phyloP scores from a whole-genome alignment of 257 asterid genomes.

The Paulownia fortunei region DNA sequence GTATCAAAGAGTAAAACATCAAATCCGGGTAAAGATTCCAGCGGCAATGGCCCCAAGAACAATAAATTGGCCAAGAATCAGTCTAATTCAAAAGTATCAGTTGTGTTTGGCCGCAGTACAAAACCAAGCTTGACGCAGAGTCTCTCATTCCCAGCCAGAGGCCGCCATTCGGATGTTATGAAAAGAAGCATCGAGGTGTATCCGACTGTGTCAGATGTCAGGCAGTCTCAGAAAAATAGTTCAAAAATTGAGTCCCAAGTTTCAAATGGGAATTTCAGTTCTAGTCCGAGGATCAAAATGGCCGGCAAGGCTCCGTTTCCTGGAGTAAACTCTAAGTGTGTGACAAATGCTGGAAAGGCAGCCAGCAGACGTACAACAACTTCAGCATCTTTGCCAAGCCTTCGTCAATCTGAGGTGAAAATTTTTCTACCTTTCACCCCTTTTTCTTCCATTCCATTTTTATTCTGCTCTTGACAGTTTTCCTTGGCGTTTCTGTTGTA shows the following conservation, averaged over 20 bases:
- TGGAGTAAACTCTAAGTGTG: slow-evolving; percentile 35
- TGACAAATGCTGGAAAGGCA: slow-evolving; percentile 32
- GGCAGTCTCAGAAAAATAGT: slow-evolving; percentile 41
- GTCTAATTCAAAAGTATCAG: slow-evolving; percentile 44
- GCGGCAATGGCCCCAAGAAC: slow-evolving; percentile 36
- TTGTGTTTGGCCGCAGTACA: slow-evolving; percentile 50
- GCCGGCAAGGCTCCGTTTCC: slow-evolving; percentile 39
- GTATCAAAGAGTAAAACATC: slow-evolving; percentile 39
- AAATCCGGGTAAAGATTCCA: slow-evolving; percentile 28
- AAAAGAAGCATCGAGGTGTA: slow-evolving; percentile 59
- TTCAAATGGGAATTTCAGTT: slow-evolving; percentile 37
- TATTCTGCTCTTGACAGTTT: neutral
- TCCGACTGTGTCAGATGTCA: slow-evolving; percentile 52
- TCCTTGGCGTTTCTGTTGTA: neutral
- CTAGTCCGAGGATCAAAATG: slow-evolving; percentile 30
- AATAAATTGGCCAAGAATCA: slow-evolving; percentile 46
- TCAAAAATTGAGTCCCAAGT: slow-evolving; percentile 45
- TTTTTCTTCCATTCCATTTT: neutral
- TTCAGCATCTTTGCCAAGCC: slow-evolving; percentile 47
- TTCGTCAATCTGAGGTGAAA: slow-evolving; percentile 48
- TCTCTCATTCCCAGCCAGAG: slow-evolving; percentile 62
- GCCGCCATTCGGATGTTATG: slow-evolving; percentile 57
- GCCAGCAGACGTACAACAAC: slow-evolving; percentile 39
- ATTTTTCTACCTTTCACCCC: neutral
- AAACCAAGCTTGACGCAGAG: slow-evolving; percentile 61